Percentiles rank a stretch among this genome's conserved stretches.
phyloP scores from a whole-genome alignment of 2,329 filamentous ascomycete genomes.

The Aspergillus novoparasiticus region DNA sequence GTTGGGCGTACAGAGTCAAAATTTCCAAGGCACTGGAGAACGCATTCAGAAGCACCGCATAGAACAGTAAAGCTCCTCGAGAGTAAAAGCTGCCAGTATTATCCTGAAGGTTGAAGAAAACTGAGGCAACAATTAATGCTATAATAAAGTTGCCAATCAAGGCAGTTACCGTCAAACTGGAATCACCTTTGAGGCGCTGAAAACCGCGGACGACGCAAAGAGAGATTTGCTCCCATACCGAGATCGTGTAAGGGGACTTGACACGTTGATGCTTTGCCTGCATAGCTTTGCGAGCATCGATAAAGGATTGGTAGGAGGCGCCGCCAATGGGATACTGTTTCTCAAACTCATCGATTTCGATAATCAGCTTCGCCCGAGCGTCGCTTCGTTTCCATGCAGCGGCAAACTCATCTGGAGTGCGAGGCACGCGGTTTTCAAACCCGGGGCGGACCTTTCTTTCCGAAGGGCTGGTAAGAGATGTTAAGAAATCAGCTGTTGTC shows the following conservation, averaged over 20 bases:
- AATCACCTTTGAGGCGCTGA: conserved; percentile 17
- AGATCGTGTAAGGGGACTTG: conserved; percentile 18
- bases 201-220: conserved; percentile 16
- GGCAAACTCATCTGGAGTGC: conserved; percentile 69
- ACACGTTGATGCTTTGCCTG: conserved; percentile 10
- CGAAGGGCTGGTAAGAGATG: conserved; percentile 63
- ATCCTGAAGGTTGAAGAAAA: conserved; percentile 16
- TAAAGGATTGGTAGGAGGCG: conserved; percentile 39
- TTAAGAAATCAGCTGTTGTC: conserved; percentile 69
- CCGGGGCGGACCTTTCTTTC: conserved; percentile 59
- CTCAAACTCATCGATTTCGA: conserved; percentile 43
- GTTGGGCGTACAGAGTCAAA: conserved; percentile 67
- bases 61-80: conserved; percentile 14
- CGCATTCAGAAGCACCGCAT: conserved; percentile 8
- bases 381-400: conserved; percentile 53
- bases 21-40: conserved; percentile 17
- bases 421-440: conserved; percentile 62
- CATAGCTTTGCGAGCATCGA: conserved; percentile 31
- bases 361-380: conserved; percentile 39
- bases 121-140: conserved; percentile 15
- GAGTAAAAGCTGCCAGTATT: conserved; percentile 16
- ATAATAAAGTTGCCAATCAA: conserved; percentile 14
- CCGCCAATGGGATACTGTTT: conserved; percentile 24
- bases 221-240: conserved; percentile 14
- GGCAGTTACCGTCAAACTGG: conserved; percentile 11